Base-by-base conservation (phyloP, 2,329 filamentous ascomycete species). In the Aspergillus fructus region DNA sequence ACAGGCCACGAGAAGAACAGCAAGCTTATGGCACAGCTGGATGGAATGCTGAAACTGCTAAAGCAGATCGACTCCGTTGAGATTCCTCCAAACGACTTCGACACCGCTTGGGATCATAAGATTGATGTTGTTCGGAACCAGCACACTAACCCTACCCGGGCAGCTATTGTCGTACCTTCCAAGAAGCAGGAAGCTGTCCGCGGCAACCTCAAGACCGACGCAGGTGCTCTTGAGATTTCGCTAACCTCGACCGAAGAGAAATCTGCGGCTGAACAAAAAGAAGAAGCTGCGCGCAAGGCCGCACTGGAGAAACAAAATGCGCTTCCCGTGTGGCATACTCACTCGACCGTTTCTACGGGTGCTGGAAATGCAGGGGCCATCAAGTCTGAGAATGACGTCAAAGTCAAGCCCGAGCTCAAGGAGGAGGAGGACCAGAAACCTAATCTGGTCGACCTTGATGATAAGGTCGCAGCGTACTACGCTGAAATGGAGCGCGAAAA, bases 241-340 rank as follows among this genome's bases (percentile, higher is more conserved):
- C 74, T 83, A 37, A 81, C 78, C 1, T 80, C 77, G 5, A 73
- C 68, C 30, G 78, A 74, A 17, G 78, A 81, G 61, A 80, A 80
- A 64, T 78, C 71, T 39, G 79, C 80, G 6, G 78, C 74, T 3
- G 80, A 82, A 53, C 73, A 79, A 49, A 76, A 75, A 2, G 78
- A 77, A 42, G 78, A 80, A 62, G 74, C 75, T 24, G 74, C 76
- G 40, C 76, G 77, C 56, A 81, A 79, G 62, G 76, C 78, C 3
- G 76, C 74, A 2, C 66, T 81, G 43, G 79, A 80, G 59, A 79
- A 80, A 58, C 79, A 82, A 63, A 83, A 83, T 49, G 76, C 76
- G 5, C 70, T 83, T 9, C 81, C 81, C 0, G 77, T 79, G 15
- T 83, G 81, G 81, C 78, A 82, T 61, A 82, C 79, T 7, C 76